These are phyloP conservation scores for Didymosphaeria variabile DNA, from an alignment of 2,329 filamentous ascomycete genomes.

Conservation along the genomic window DNA sequence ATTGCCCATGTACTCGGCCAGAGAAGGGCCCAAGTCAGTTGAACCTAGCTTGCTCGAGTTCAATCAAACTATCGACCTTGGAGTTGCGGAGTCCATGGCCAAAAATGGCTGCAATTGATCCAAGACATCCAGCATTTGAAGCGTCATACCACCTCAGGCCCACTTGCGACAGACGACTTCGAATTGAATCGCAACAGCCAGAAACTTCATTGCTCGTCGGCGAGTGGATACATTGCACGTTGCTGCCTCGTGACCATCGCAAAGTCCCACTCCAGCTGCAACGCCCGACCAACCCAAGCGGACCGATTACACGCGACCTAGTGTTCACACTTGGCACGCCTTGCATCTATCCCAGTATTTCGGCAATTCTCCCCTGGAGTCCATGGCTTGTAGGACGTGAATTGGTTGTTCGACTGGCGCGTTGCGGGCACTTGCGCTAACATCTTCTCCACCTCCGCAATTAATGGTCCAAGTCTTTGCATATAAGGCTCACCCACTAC, in stretches of 20 bases:
- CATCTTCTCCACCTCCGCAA: slow-evolving; percentile 8
- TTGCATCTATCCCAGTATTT: neutral
- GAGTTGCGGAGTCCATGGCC: neutral
- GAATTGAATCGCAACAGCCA: neutral
- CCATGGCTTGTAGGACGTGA: neutral
- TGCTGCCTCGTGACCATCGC: neutral
- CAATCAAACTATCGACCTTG: neutral
- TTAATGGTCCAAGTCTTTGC: slow-evolving; percentile 10
- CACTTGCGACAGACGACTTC: neutral
- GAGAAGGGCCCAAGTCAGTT: neutral
- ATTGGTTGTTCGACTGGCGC: neutral
- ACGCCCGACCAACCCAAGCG: neutral
- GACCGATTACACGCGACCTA: slow-evolving; percentile 12
- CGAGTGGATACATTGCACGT: neutral
- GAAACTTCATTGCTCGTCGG: neutral
- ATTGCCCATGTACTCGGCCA: neutral
- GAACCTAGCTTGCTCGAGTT: neutral
- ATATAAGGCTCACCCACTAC: slow-evolving; percentile 1
- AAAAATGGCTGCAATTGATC: neutral
- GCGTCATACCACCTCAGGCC: neutral
- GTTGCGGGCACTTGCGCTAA: slow-evolving; percentile 5
- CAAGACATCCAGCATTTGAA: neutral
- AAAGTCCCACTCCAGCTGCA: neutral
- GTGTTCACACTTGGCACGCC: neutral
- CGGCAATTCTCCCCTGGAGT: slow-evolving; percentile 1